A percentile compares a stretch with the other conserved stretches of the same genome.
phyloP scores from a whole-genome alignment of 2,329 filamentous ascomycete genomes.

The Parasarocladium wereldwijsianum region DNA sequence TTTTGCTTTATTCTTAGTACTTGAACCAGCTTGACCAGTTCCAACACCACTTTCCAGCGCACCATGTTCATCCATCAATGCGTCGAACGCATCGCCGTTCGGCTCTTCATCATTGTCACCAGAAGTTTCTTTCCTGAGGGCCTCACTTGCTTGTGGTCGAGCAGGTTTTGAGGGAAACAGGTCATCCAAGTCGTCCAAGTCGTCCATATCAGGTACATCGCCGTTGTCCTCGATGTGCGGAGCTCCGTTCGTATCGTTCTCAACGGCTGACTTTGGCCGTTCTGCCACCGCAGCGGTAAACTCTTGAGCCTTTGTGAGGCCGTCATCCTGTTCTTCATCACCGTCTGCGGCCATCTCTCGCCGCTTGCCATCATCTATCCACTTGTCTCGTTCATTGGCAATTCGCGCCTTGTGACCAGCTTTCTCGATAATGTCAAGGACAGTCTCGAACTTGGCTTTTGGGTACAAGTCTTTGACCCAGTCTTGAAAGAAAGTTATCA shows the following conservation, averaged over 20 bases:
- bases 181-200: no score
- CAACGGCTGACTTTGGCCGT: not conserved
- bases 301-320: not conserved
- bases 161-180: slow-evolving; percentile 34
- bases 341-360: slow-evolving; percentile 6
- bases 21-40: slow-evolving; percentile 2
- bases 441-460: slow-evolving; percentile 86
- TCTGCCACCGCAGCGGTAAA: no score
- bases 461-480: slow-evolving; percentile 97
- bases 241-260: not conserved
- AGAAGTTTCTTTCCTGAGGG: slow-evolving; percentile 9
- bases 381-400: slow-evolving; percentile 59
- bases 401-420: slow-evolving; percentile 73
- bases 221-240: slow-evolving; percentile 25
- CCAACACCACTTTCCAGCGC: slow-evolving; percentile 5
- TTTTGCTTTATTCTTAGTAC: not conserved
- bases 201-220: slow-evolving; percentile 41
- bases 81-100: slow-evolving; percentile 37
- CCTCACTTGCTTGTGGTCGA: slow-evolving; percentile 5
- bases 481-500: slow-evolving; percentile 83
- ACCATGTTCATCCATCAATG: slow-evolving; percentile 31
- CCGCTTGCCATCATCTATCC: slow-evolving; percentile 63
- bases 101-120: slow-evolving; percentile 10
- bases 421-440: slow-evolving; percentile 81
- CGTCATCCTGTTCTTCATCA: not conserved